Evolutionary conservation across 768 basidiomycete genomes (phyloP), one percentile per base, ranked within the genome.

Genomic region (Lactarius tabidus): DNA sequence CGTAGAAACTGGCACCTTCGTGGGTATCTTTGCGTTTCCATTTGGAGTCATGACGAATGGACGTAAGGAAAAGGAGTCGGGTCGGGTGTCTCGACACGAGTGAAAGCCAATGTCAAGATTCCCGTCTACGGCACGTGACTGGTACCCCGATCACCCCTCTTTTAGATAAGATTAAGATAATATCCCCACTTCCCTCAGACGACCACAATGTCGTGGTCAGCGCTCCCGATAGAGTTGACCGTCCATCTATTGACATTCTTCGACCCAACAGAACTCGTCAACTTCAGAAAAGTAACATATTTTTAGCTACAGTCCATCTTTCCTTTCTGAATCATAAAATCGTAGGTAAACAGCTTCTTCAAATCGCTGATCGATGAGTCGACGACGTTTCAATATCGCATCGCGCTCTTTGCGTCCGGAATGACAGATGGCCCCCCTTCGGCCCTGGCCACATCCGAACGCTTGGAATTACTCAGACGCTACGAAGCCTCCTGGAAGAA

Each of bases 1-100:
- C 28, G n/a, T 20, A 43, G 0, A 39, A 31, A 43, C 9, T 15
- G 35, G 15, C 17, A 79, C 77, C 74, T 78, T 78, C 60, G 77
- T 79, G 35, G 74, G 69, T 57, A 71, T 67, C 64, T 64, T 69
- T 43, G 67, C 62, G 36, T 57, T 64, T 66, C 59, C 70, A 60
- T 66, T 69, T 61, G 64, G 62, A 63, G 72, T 64, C 77, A 79
- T 79, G 60, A 55, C 41, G 35, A 53, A 39, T 39, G 28, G n/a
- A 33, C 43, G 28, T 33, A 54, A 20, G 14, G 51, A 57, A 33
- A n/a, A 41, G 35, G 65, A 58, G 48, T 33, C 41, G 12, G 20
- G 43, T 17, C 53, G 29, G 17, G 57, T 33, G 55, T 51, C 29
- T 18, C 20, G 61, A n/a, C 28, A 45, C 38, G 23, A 51, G 52